Evolutionary conservation across 257 asterid species (phyloP), one percentile per base, ranked within the genome.

Genomic region (Plantago major): DNA sequence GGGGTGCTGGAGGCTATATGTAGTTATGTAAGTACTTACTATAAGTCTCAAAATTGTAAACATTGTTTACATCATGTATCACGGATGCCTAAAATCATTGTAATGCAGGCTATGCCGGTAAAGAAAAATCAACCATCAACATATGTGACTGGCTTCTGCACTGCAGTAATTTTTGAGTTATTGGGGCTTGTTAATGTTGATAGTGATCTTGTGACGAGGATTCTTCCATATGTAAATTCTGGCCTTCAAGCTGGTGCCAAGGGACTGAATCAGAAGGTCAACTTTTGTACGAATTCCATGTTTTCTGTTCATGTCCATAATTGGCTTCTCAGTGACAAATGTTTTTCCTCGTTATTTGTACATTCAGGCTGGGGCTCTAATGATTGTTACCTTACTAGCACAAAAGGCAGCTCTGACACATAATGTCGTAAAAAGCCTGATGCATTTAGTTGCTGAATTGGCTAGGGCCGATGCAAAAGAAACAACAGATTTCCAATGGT

Each of bases 1-100:
- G 91, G 94, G 67, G 82, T 92, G 63, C 73, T 92, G 87, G 88
- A 89, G 64, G 80, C 81, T 63, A 80, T 92, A 76, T 84, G 91
- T 74, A 66, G 75, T 67, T 86, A 84, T 81, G 99, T 92, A 76
- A 72, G 87, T 44, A 53, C 19, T 44, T 48, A 11, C 61, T 73
- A 55, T 43, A 33, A 11, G 47, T 42, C 47, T 38, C 68, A 45
- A 15, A 48, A 66, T 60, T 22, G 64, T 59, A 22, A 65, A 19
- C 54, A n/a, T 60, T 57, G 9, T 19, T 59, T 14, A 10, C 42
- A 9, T 58, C 33, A 49, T 57, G 50, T 49, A 47, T 61, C 40
- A 28, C 19, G 55, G 54, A 42, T 44, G 45, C 9, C 64, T 80
- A 47, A 73, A 73, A 71, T 11, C 33, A 55, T 59, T 65, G 44